Conservation (phyloP, 164 flowering plant genomes). For the Paratinospora sagittata region DNA sequence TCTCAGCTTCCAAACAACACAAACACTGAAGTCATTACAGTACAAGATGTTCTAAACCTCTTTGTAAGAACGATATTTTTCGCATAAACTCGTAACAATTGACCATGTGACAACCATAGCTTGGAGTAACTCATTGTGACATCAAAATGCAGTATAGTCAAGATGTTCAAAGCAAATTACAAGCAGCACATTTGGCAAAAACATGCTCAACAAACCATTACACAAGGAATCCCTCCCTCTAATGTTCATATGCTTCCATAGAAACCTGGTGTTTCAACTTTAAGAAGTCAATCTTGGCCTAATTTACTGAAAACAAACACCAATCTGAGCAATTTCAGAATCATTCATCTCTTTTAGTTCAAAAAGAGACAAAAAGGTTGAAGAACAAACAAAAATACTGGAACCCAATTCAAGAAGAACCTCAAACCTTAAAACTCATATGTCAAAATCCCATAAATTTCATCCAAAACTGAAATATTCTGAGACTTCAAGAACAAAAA, state of each 20-base stretch:
- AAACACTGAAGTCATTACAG: neutral
- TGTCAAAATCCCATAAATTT: neutral
- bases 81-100: neutral
- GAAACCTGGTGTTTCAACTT: neutral
- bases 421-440: conserved; percentile 1
- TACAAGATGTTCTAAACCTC: neutral
- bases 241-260: too few species aligned
- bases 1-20: neutral
- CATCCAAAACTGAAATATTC: neutral
- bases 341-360: neutral
- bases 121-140: too few species aligned
- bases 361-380: too few species aligned
- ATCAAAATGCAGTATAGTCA: too few species aligned
- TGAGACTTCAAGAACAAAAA: neutral
- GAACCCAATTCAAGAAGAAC: neutral
- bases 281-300: neutral
- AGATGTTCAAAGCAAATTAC: neutral
- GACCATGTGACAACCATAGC: neutral
- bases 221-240: neutral
- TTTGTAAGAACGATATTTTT: too few species aligned
- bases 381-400: too few species aligned
- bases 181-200: neutral
- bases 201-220: neutral
- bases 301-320: neutral
- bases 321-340: neutral